These are phyloP conservation scores for Solanum bulbocastanum DNA, from an alignment of 257 asterid species.

Conservation along the genomic window DNA sequence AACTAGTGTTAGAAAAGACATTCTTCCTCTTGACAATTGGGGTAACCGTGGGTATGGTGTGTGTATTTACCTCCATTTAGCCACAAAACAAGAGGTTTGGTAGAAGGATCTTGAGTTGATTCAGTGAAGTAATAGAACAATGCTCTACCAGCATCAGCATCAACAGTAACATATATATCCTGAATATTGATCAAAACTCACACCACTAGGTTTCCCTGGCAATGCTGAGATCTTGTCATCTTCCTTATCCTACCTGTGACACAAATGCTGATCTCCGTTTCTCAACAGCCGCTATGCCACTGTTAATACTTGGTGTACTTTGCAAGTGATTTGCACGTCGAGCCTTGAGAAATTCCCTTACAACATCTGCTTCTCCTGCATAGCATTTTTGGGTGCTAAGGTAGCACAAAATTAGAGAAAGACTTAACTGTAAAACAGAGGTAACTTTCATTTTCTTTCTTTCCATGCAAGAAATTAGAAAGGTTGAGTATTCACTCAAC, in stretches of 20 bases:
- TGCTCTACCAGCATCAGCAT: constrained; percentile 12
- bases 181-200: constrained; percentile 22
- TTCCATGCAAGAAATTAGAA: not conserved
- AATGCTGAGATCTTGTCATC: constrained; percentile 16
- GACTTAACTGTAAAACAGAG: not conserved
- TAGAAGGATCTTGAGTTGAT: constrained; percentile 11
- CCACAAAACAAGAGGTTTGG: constrained; percentile 32
- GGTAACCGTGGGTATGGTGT: not conserved
- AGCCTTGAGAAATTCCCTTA: not conserved
- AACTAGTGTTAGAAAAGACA: not conserved
- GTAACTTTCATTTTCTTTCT: not conserved
- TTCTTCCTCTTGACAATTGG: not conserved
- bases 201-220: constrained; percentile 28
- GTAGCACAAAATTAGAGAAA: not conserved
- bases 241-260: constrained; percentile 12
- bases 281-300: not conserved
- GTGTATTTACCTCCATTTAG: constrained; percentile 29
- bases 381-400: not conserved
- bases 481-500: not conserved
- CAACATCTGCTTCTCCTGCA: not conserved
- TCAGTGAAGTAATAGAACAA: constrained; percentile 25
- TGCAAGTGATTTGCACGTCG: not conserved
- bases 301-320: not conserved
- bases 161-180: constrained; percentile 27
- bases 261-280: not conserved